These are phyloP conservation scores for Hansenula sp. DNA, from an alignment of 1,139 yeast species.

Conservation along the genomic window DNA sequence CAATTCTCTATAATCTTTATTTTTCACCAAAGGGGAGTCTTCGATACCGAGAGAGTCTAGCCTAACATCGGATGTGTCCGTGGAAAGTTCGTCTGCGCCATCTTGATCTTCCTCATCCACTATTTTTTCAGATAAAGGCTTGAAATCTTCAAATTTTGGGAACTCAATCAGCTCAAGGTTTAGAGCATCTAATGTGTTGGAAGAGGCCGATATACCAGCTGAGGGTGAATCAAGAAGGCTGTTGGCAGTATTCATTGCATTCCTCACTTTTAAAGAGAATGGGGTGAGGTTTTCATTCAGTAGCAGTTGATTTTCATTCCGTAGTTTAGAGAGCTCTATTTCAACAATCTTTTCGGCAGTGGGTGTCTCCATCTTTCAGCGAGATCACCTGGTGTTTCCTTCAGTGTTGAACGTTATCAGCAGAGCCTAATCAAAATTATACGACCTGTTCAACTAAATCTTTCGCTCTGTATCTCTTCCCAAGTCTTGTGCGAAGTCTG, in stretches of 20 bases:
- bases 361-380: not conserved
- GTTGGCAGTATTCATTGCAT: not conserved
- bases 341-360: not conserved
- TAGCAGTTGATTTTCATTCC: not conserved
- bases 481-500: not conserved
- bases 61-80: not conserved
- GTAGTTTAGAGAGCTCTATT: not conserved
- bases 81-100: not conserved
- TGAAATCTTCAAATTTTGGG: not conserved
- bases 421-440: too few species aligned
- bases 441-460: too few species aligned
- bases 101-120: not conserved
- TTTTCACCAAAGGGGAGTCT: not conserved
- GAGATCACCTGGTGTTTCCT: not conserved
- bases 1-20: not conserved
- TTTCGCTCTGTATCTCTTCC: too few species aligned
- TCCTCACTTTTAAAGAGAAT: not conserved
- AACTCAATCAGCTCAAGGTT: constrained; percentile 1
- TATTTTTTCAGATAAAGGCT: not conserved
- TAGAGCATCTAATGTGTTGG: not conserved
- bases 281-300: constrained; percentile 1
- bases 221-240: not conserved
- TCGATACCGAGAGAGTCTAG: not conserved
- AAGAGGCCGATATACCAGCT: not conserved
- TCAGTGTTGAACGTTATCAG: too few species aligned